A percentile compares a stretch with the other conserved stretches of the same genome.
Evolutionary conservation across 2,329 filamentous ascomycete genomes (phyloP).

Genomic region (Westerdykella aurantiaca): DNA sequence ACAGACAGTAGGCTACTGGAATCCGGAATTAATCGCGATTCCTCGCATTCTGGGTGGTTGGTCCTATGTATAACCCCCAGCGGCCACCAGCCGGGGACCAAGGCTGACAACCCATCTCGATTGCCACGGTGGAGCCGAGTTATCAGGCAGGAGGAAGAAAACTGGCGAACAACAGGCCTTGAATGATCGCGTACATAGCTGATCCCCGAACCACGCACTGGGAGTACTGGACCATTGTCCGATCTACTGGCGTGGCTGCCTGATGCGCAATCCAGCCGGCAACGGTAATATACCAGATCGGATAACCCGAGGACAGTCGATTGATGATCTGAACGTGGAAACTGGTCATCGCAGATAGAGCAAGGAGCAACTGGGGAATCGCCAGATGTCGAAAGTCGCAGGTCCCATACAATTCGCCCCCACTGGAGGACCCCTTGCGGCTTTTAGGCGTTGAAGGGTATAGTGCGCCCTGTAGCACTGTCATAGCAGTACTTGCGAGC

Average conservation of each 20-base stretch:
- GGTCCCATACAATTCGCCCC: not conserved
- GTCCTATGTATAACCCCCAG: too few relatives aligned
- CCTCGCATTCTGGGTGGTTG: too few relatives aligned
- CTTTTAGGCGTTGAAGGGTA: constrained; percentile 27
- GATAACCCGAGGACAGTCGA: constrained; percentile 79
- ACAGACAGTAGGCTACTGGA: too few relatives aligned
- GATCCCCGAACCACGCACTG: constrained; percentile 45
- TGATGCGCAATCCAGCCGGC: constrained; percentile 40
- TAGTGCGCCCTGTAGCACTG: constrained; percentile 40
- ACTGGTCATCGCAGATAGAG: constrained; percentile 63
- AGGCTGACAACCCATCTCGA: too few relatives aligned
- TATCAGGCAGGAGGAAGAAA: constrained; percentile 82
- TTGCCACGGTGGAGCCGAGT: not conserved
- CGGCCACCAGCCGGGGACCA: too few relatives aligned
- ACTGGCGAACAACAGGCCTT: constrained; percentile 76
- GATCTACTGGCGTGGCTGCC: not conserved
- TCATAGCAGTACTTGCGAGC: constrained; percentile 53
- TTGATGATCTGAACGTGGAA: constrained; percentile 96
- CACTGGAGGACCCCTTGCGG: constrained; percentile 7
- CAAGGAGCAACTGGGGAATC: constrained; percentile 65
- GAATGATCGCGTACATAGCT: constrained; percentile 75
- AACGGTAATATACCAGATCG: constrained; percentile 82
- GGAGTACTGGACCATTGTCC: not conserved
- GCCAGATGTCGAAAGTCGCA: constrained; percentile 40
- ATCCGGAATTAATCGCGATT: too few relatives aligned